Percentiles rank a stretch among this genome's conserved stretches.
Conservation (phyloP, 2,329 filamentous ascomycete genomes). For the Neophaeococcomyces aloes region DNA sequence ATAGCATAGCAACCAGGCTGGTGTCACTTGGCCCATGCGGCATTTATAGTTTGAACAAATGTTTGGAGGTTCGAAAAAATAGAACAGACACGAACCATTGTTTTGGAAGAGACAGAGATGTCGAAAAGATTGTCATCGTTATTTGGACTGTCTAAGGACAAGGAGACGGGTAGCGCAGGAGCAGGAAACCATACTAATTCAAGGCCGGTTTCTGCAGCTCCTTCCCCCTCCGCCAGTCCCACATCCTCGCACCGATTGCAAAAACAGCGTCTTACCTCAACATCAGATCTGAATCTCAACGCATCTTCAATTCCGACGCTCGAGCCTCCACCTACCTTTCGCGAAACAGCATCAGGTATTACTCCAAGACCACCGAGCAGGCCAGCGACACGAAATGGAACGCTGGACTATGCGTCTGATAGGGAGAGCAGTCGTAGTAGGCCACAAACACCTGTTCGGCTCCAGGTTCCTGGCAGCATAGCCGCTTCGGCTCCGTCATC, state of each 20-base stretch:
- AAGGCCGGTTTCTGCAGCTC: neutral
- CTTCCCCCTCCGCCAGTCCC: conserved; percentile 8
- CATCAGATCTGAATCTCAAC: conserved; percentile 14
- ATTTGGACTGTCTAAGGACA: conserved; percentile 18
- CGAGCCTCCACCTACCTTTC: conserved; percentile 32
- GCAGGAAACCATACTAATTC: neutral
- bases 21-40: too few relatives aligned
- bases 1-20: too few relatives aligned
- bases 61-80: neutral
- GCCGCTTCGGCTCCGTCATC: conserved; percentile 13
- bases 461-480: conserved; percentile 10
- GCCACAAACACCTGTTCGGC: conserved; percentile 18
- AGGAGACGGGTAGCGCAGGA: conserved; percentile 2
- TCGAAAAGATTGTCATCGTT: conserved; percentile 17
- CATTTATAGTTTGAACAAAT: neutral
- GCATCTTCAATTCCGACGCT: conserved; percentile 19
- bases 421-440: conserved; percentile 18
- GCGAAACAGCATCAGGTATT: conserved; percentile 18
- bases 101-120: conserved; percentile 3
- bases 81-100: neutral
- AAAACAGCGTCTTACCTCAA: conserved; percentile 12
- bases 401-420: conserved; percentile 13
- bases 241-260: conserved; percentile 11
- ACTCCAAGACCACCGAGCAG: conserved; percentile 8
- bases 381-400: conserved; percentile 23